Evolutionary conservation across 2,329 filamentous ascomycete genomes (phyloP), one percentile per base, ranked within the genome.

Genomic region (Nigrograna mackinnonii): DNA sequence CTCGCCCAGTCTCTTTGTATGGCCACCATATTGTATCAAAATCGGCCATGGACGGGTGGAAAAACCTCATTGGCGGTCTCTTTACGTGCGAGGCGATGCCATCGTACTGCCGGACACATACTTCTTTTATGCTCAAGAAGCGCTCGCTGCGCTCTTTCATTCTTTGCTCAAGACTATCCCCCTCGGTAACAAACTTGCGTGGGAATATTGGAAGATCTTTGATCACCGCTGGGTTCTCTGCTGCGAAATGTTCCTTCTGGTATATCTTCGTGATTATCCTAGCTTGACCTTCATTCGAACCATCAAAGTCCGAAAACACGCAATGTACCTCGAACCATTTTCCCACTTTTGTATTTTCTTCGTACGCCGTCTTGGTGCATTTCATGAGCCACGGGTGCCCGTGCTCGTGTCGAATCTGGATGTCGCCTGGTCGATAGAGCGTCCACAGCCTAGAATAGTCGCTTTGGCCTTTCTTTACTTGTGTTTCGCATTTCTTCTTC

Each of bases 291-390:
- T 43, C 37, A 16, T 38, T n/a, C 6, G 14, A 38, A 3, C 67
- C 66, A 39, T 70, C 66, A 35, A 61, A 67, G 38, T 62, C 54
- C n/a, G 66, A 62, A 22, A 49, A 66, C n/a, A 54, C 45, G 22
- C 60, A 47, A 5, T 45, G 35, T 4, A 69, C 37, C 3, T 52
- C 40, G 9, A 69, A 47, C 16, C 50, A 63, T 26, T 56, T 57
- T 4, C 56, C 55, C 3, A 40, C 24, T 4, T 47, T 41, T 18
- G 46, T 51, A 35, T 44, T 45, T 17, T 50, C 50, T 12, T 55
- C 43, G 41, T 67, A 67, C n/a, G 44, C 46, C 17, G 60, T 63
- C 36, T 52, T 60, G 7, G 39, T 31, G 11, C 67, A 52, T 7
- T 41, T 55, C 37, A 60, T 64, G 1, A 64, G 54, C 3, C 66